Evolutionary conservation across 176 grass and related monocot genomes (phyloP).

Genomic region (Eleusine indica): DNA sequence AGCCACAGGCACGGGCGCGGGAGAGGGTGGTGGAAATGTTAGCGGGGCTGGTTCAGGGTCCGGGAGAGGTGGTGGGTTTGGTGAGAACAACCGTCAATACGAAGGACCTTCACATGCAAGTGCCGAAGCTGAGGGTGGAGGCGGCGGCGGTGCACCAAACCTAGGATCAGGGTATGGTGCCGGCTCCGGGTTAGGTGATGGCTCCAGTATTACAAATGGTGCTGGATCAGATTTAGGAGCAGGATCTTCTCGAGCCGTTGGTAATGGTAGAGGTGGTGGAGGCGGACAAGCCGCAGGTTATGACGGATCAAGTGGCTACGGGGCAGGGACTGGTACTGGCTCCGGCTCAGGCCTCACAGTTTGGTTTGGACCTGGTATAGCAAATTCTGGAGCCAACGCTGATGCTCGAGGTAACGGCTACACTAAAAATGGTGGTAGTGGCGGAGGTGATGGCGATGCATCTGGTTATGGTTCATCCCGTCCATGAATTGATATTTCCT

Average conservation of each 20-base stretch:
- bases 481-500: neutral
- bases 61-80: neutral
- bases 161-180: neutral
- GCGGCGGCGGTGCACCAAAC: neutral
- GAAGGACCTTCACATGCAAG: neutral
- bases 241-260: neutral
- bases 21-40: neutral
- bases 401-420: neutral
- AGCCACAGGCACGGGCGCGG: neutral
- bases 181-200: neutral
- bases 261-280: neutral
- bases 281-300: neutral
- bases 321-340: neutral
- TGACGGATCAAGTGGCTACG: slow-evolving; percentile 3
- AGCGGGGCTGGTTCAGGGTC: neutral
- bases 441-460: neutral
- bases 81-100: neutral
- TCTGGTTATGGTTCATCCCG: neutral
- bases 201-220: neutral
- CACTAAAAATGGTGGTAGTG: neutral
- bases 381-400: neutral
- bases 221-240: neutral
- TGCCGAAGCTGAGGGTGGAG: neutral
- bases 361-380: neutral
- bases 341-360: neutral